phyloP scores from a whole-genome alignment of 805 yeast genomes.

The Ogataea nitratoaversa region DNA sequence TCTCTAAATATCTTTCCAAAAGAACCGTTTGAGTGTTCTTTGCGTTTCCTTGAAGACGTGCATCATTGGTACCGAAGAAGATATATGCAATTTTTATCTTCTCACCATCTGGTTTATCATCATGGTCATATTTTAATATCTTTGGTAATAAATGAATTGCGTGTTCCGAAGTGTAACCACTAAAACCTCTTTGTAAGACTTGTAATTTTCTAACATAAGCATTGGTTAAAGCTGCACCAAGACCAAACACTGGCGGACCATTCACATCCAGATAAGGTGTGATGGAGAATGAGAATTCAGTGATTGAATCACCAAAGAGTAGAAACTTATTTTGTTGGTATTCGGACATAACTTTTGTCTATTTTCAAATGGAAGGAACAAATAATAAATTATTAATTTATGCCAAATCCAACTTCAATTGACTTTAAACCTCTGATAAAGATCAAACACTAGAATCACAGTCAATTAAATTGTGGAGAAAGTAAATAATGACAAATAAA shows the following conservation, averaged over 20 bases:
- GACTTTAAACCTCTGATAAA: too few species aligned
- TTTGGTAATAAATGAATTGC: constrained; percentile 47
- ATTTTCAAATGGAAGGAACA: too few species aligned
- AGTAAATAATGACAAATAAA: too few species aligned
- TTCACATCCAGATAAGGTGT: too few species aligned
- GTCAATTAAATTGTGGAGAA: too few species aligned
- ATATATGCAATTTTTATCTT: constrained; percentile 44
- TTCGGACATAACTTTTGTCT: too few species aligned
- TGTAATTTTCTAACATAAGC: constrained; percentile 62
- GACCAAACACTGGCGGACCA: too few species aligned
- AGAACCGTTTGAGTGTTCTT: constrained; percentile 43
- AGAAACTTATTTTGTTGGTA: constrained; percentile 23
- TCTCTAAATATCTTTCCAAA: constrained; percentile 43
- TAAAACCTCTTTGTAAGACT: constrained; percentile 66
- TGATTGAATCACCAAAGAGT: constrained; percentile 36
- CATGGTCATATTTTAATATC: constrained; percentile 47
- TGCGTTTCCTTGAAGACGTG: constrained; percentile 31
- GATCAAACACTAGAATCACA: too few species aligned
- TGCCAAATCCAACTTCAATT: too few species aligned
- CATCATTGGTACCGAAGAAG: constrained; percentile 83
- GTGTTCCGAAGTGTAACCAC: constrained; percentile 71
- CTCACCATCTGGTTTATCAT: constrained; percentile 24
- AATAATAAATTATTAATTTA: too few species aligned
- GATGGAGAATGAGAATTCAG: constrained; percentile 30
- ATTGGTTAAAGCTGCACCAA: constrained; percentile 29